These are phyloP conservation scores for Ceratobasidium sp. DNA, from an alignment of 1,284 basidiomycete genomes.

Conservation along the genomic window DNA sequence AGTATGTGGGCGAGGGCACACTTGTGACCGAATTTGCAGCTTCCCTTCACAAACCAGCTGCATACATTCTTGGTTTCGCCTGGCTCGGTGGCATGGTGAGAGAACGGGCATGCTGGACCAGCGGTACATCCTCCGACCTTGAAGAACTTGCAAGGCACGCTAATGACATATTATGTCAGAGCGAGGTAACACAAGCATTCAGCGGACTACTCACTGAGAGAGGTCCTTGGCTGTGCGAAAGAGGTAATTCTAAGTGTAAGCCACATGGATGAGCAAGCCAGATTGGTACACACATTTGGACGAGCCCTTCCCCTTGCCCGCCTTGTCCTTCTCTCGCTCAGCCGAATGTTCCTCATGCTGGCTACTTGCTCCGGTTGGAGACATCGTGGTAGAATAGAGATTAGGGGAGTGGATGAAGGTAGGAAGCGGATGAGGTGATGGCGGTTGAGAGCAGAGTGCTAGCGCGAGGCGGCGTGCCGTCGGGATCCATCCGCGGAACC, in stretches of 20 bases:
- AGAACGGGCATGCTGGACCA: constrained; percentile 95
- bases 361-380: constrained; percentile 6
- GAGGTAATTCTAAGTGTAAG: neutral
- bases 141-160: constrained; percentile 98
- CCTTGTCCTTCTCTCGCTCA: constrained; percentile 55
- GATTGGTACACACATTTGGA: constrained; percentile 54
- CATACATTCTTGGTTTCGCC: constrained; percentile 91
- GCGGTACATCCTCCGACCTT: constrained; percentile 93
- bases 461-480: constrained; percentile 9
- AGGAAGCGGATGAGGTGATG: neutral
- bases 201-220: constrained; percentile 63
- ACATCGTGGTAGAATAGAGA: constrained; percentile 19
- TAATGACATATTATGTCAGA: constrained; percentile 5
- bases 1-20: constrained; percentile 94
- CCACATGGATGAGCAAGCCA: neutral
- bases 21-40: constrained; percentile 98
- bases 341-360: constrained; percentile 20
- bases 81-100: constrained; percentile 73
- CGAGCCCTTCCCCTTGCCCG: constrained; percentile 53
- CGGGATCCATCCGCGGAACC: constrained; percentile 38
- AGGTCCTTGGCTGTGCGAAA: constrained; percentile 77
- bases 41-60: constrained; percentile 94
- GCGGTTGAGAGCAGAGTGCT: neutral
- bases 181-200: neutral
- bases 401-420: constrained; percentile 6